Base-by-base conservation (phyloP, 495 filamentous ascomycete genomes). In the Hyphodiscus hymeniophilus region DNA sequence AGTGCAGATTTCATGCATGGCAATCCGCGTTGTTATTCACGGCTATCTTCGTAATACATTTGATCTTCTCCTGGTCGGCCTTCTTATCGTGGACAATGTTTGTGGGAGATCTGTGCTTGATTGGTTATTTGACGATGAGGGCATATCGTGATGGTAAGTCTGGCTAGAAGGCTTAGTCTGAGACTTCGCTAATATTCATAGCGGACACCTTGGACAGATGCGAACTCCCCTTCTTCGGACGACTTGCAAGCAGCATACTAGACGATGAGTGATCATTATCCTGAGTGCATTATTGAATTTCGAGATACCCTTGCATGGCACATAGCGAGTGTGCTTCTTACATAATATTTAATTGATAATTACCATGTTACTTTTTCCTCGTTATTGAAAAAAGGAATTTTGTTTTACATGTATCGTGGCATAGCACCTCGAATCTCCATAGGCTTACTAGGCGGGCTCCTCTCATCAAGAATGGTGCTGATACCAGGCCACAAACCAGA, bases 21-120 rank as follows among this genome's bases (percentile, higher is more conserved):
- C 91, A 97, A 66, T 86, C 82, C 3, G 84, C 83, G 50, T 74
- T 97, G 64, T 65, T 96, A 13, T 98, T 96, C 63, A 81, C 85
- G 16, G 77, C 75, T 47, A 62, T 98, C 38, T 94, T 95, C 62
- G 80, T 91, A 36, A 42, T 95, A 17, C 92, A 98, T 63, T 71
- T 95, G 26, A 67, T 96, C 17, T 81, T 96, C 68, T 77, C 79
- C 15, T 95, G 87, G 82, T 88, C 85, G 21, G 76, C 70, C 5
- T 80, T 95, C 42, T 62, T 96, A 3, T 89, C 83, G 33, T 96
- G 87, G 84, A 67, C 90, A 33, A 66, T 98, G 10, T 79, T 94
- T 49, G 59, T 88, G 10, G 68, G 72, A 18, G 90, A 98, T 60
- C 45, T 95, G 17, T 72, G 60, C 17, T 63, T 95, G 50, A 94